Percentiles rank a stretch among this genome's conserved stretches.
phyloP scores from a whole-genome alignment of 208 protist species.

The Histomonas meleagridis region DNA sequence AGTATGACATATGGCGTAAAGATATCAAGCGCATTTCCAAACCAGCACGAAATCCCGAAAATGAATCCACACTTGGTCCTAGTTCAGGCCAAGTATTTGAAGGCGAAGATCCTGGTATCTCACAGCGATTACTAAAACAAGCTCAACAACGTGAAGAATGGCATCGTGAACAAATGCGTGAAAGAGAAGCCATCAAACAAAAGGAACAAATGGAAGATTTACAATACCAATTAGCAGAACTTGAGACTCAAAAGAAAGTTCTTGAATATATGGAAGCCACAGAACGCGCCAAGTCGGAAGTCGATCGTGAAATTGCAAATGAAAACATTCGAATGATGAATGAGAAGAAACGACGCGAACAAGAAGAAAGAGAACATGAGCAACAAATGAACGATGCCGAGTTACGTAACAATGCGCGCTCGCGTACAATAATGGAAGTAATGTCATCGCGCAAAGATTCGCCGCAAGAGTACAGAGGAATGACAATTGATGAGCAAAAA shows the following conservation, averaged over 20 bases:
- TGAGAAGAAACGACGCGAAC: neutral
- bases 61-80: neutral
- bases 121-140: neutral
- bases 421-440: neutral
- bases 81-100: neutral
- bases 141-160: neutral
- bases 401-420: neutral
- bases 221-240: neutral
- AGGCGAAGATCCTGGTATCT: neutral
- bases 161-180: neutral
- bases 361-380: neutral
- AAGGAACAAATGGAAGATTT: neutral
- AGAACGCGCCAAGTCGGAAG: neutral
- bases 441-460: neutral
- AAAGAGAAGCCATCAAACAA: neutral
- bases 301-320: neutral
- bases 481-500: slow-evolving; percentile 30
- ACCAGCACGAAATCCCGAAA: neutral
- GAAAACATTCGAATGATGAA: neutral
- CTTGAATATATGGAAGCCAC: neutral
- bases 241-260: neutral
- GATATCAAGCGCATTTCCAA: neutral
- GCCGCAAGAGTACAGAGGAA: neutral
- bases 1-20: neutral
- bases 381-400: neutral